These are phyloP conservation scores for Paraleonurus japonicus DNA, from an alignment of 257 asterid genomes.

Conservation along the genomic window DNA sequence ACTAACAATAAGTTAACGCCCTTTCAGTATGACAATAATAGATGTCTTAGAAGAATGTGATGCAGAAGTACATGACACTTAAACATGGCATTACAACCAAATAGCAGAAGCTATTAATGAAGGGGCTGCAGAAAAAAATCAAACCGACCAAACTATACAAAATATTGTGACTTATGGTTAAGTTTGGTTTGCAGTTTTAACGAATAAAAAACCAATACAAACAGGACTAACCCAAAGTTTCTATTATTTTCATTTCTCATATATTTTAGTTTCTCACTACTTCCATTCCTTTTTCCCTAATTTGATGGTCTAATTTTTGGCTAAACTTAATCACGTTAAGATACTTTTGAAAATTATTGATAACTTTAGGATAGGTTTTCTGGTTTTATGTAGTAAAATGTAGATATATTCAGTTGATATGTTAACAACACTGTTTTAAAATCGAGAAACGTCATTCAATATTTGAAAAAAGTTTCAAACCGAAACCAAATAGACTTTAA, in stretches of 20 bases:
- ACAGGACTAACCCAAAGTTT: neutral
- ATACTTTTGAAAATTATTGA: neutral
- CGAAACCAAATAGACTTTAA: too few species aligned
- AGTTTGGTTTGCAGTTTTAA: neutral
- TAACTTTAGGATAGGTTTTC: neutral
- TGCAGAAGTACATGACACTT: slow-evolving; percentile 5
- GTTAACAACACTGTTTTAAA: too few species aligned
- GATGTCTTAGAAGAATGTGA: slow-evolving; percentile 8
- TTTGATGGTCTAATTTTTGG: neutral
- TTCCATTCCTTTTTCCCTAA: neutral
- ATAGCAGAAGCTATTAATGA: slow-evolving; percentile 3
- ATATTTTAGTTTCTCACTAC: neutral
- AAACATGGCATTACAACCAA: neutral
- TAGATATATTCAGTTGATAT: too few species aligned
- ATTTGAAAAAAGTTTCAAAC: too few species aligned
- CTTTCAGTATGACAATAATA: slow-evolving; percentile 6
- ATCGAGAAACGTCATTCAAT: too few species aligned
- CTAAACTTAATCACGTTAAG: neutral
- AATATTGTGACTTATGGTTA: neutral
- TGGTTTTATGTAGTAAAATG: neutral
- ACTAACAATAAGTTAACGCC: slow-evolving; percentile 12
- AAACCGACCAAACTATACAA: neutral
- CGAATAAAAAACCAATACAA: neutral
- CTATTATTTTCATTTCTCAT: neutral
- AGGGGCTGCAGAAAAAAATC: too few species aligned